phyloP scores from a whole-genome alignment of 345 rosid species.

The Noccaea bulbosa region DNA sequence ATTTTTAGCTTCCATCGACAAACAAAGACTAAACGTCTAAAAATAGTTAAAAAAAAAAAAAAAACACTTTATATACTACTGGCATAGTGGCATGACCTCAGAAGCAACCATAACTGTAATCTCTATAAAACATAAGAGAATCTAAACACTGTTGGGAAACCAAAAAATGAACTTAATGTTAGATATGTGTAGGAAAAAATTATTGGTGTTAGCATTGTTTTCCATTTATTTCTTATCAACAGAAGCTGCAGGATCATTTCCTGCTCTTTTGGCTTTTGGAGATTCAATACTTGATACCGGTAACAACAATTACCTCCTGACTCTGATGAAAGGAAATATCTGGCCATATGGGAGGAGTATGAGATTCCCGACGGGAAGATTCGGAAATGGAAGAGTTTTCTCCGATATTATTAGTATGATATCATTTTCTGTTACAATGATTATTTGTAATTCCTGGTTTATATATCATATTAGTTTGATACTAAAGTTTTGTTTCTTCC shows the following conservation, averaged over 20 bases:
- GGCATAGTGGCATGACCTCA: slow-evolving; percentile 12
- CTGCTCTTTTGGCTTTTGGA: slow-evolving; percentile 60
- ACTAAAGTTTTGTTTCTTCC: background rate
- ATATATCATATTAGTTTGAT: background rate
- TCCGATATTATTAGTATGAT: slow-evolving; percentile 55
- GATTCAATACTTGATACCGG: slow-evolving; percentile 74
- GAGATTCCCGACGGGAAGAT: slow-evolving; percentile 59
- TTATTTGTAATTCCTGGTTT: background rate
- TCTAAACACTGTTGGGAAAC: background rate
- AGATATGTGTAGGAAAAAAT: slow-evolving; percentile 13
- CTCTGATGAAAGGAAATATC: slow-evolving; percentile 50
- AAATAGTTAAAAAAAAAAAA: background rate
- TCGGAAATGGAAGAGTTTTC: slow-evolving; percentile 62
- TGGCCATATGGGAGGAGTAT: slow-evolving; percentile 67
- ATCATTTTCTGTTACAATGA: background rate
- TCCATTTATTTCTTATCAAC: slow-evolving; percentile 21
- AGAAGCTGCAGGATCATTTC: slow-evolving; percentile 35
- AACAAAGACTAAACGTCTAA: slow-evolving; percentile 40
- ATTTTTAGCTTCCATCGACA: slow-evolving; percentile 34
- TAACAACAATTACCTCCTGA: slow-evolving; percentile 56
- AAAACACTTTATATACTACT: slow-evolving; percentile 15
- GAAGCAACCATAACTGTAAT: slow-evolving; percentile 12
- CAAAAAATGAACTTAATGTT: slow-evolving; percentile 17
- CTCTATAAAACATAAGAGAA: slow-evolving; percentile 13
- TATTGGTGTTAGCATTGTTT: slow-evolving; percentile 28